phyloP scores from a whole-genome alignment of 129 eudicot species.

The Ambrosia artemisiifolia region DNA sequence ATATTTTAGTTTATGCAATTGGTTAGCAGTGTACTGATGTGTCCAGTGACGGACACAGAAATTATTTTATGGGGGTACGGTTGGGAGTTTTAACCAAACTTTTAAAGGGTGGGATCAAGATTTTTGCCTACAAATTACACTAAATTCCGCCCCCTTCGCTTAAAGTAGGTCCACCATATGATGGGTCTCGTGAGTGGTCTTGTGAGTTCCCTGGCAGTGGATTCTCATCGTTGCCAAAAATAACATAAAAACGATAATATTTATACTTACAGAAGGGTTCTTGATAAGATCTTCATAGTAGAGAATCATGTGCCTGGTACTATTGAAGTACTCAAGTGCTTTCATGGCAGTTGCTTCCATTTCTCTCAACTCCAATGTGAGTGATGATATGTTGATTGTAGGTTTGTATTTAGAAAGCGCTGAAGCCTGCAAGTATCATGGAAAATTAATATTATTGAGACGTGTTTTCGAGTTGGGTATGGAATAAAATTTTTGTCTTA shows the following conservation, averaged over 20 bases:
- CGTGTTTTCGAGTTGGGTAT: neutral
- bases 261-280: constrained; percentile 50
- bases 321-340: constrained; percentile 62
- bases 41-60: too few species aligned
- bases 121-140: too few species aligned
- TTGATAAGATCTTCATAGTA: constrained; percentile 69
- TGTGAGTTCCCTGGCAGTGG: too few species aligned
- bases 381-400: constrained; percentile 38
- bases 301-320: constrained; percentile 63
- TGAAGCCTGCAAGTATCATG: constrained; percentile 47
- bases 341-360: constrained; percentile 39
- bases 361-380: constrained; percentile 31
- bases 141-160: too few species aligned
- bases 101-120: too few species aligned
- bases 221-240: too few species aligned
- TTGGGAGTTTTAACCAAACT: too few species aligned
- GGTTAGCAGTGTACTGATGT: too few species aligned
- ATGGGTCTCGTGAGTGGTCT: too few species aligned
- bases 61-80: too few species aligned
- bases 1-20: constrained; percentile 47
- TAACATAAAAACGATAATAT: neutral
- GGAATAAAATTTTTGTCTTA: neutral
- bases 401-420: constrained; percentile 67
- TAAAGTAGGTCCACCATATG: too few species aligned
- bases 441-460: neutral